Percentiles rank a stretch among this genome's conserved stretches.
phyloP scores from a whole-genome alignment of 2,329 filamentous ascomycete genomes.

The Monosporascus sp. region DNA sequence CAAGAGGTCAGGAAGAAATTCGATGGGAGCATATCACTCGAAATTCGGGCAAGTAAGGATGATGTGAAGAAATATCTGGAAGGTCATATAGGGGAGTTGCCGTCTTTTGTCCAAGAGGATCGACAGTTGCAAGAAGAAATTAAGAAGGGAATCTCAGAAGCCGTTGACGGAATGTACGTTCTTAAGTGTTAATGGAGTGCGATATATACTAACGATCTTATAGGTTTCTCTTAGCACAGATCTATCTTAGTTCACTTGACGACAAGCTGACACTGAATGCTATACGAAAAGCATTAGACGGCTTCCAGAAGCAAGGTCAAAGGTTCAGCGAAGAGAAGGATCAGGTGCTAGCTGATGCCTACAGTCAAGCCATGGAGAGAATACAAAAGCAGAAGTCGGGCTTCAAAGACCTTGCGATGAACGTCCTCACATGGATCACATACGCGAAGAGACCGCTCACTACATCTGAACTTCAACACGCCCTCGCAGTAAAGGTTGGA shows the following conservation, averaged over 20 bases:
- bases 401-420: constrained; percentile 28
- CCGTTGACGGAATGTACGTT: constrained; percentile 27
- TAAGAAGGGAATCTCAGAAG: constrained; percentile 9
- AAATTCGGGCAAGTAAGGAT: constrained; percentile 24
- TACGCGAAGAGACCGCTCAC: constrained; percentile 28
- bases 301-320: no score
- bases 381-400: constrained; percentile 32
- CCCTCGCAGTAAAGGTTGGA: constrained; percentile 30
- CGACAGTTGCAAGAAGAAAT: constrained; percentile 15
- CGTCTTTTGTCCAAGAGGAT: constrained; percentile 7
- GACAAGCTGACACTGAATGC: no score
- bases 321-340: no score
- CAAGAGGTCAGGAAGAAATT: constrained; percentile 9
- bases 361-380: constrained; percentile 34
- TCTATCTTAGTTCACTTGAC: constrained; percentile 29
- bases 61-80: constrained; percentile 26
- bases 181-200: not conserved
- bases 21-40: constrained; percentile 4
- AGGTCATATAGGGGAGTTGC: constrained; percentile 12
- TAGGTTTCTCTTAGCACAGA: constrained; percentile 33
- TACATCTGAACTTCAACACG: constrained; percentile 32
- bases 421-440: constrained; percentile 34
- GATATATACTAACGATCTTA: constrained; percentile 7
- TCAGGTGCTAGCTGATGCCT: constrained; percentile 31
- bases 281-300: no score